Base-by-base conservation (phyloP, 805 yeast genomes). In the Ogataea trehaloabstinens region DNA sequence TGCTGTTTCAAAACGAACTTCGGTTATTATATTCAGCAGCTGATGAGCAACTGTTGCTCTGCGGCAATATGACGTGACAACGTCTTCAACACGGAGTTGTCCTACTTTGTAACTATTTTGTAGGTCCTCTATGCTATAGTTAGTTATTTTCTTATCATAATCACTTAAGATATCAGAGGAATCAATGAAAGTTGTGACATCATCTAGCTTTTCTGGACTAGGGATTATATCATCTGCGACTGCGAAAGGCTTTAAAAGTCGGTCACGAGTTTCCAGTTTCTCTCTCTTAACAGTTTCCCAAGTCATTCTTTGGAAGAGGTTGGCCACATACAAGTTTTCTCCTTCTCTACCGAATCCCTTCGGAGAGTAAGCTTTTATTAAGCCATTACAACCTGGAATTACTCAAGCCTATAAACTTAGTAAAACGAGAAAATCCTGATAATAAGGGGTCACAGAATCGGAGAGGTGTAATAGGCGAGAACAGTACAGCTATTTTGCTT, bases 41-140 rank as follows among this genome's bases (percentile, higher is more conserved):
- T 78, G 84, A 42, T 78, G 82, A 0, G 79, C 80, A 13, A 76
- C 59, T 2, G 78, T 67, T 4, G 83, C 76, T 31, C 85, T 57
- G 49, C 78, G 78, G 42, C 77, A 70, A 53, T 72, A 80, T 1
- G 84, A 82, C 6, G 55, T 58, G 1, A 74, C 62, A 3, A 80
- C 80, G 31, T 74, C 67, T 1, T 58, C 55, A 2, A 80, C 56
- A 2, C 68, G 58, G 56, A 68, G 63, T 37, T 61, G 56, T 15
- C 66, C 67, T 3, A 16, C 4, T 5, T 6, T 28, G 16, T 41
- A 41, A 15, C 30, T 22, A 7, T 25, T n/a, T 8, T 28, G 44
- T 5, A 41, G 37, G 21, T 32, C 27, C 19, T 19, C 24, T 17
- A 41, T 41, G 3, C 35, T 4, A 42, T 13, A 30, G 31, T 40